These are phyloP conservation scores for Phytophthora idaei DNA, from an alignment of 352 stramenopile species.

Conservation along the genomic window DNA sequence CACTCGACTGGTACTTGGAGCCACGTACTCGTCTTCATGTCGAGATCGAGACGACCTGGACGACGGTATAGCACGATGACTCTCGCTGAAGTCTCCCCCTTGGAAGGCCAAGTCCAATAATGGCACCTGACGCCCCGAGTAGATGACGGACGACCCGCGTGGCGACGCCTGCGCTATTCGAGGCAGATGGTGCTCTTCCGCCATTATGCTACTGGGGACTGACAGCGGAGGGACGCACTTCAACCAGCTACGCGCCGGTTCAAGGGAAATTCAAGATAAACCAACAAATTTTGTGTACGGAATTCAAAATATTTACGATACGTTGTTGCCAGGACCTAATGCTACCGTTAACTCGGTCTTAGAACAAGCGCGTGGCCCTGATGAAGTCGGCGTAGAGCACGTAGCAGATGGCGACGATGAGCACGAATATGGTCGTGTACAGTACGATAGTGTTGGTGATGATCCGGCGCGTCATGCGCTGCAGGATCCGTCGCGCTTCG, in stretches of 20 bases:
- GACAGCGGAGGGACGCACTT: conserved; percentile 23
- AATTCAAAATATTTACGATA: conserved; percentile 14
- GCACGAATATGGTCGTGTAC: conserved; percentile 76
- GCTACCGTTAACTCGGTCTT: neutral
- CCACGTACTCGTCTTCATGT: conserved; percentile 32
- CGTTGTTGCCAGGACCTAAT: neutral
- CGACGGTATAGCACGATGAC: conserved; percentile 15
- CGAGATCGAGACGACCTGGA: conserved; percentile 24
- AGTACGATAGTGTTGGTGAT: conserved; percentile 83
- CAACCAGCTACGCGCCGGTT: conserved; percentile 9
- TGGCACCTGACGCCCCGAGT: conserved; percentile 35
- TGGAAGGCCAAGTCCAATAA: conserved; percentile 45
- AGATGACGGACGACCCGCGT: conserved; percentile 28
- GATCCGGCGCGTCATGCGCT: conserved; percentile 79
- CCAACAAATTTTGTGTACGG: neutral
- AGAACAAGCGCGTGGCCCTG: conserved; percentile 33
- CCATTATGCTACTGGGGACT: conserved; percentile 16
- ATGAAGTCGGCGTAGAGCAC: conserved; percentile 86
- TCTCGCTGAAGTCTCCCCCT: conserved; percentile 13
- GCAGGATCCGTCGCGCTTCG: conserved; percentile 68
- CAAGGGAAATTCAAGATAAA: conserved; percentile 10
- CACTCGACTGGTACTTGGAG: conserved; percentile 29
- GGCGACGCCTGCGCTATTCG: conserved; percentile 33
- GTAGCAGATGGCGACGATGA: conserved; percentile 71
- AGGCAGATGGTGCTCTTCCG: conserved; percentile 25